Evolutionary conservation across 108 stramenopile genomes (phyloP).

Genomic region (Cyclotella kingstonii): DNA sequence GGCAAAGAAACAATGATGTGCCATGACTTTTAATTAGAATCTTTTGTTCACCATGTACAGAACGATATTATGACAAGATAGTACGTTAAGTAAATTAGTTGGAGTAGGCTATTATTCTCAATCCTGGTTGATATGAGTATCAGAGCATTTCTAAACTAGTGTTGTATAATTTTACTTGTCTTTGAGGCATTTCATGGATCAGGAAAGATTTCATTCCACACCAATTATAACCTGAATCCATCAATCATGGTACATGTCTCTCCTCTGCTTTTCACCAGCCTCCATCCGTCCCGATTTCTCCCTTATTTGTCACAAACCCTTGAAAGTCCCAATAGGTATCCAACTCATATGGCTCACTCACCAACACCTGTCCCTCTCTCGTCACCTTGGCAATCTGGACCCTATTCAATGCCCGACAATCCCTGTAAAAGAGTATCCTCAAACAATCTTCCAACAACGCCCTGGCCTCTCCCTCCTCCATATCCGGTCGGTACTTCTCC

Average conservation of each 20-base stretch:
- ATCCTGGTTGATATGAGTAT: too few relatives aligned
- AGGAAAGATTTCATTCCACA: too few relatives aligned
- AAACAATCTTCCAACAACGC: conserved; percentile 97
- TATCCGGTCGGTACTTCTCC: conserved; percentile 84
- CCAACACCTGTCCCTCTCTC: conserved; percentile 50
- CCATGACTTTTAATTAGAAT: too few relatives aligned
- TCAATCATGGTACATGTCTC: too few relatives aligned
- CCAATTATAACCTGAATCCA: too few relatives aligned
- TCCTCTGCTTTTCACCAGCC: conserved; percentile 74
- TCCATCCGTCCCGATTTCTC: conserved; percentile 74
- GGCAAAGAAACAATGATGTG: conserved; percentile 2
- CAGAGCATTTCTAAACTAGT: too few relatives aligned
- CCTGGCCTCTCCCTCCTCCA: conserved; percentile 93
- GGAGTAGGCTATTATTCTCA: too few relatives aligned
- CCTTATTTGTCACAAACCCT: conserved; percentile 60
- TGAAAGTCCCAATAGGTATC: conserved; percentile 78
- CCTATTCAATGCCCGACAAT: conserved; percentile 90
- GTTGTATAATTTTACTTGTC: too few relatives aligned
- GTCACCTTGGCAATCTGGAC: conserved; percentile 96
- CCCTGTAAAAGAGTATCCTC: conserved; percentile 96
- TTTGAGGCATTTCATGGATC: too few relatives aligned
- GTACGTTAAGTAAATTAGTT: too few relatives aligned
- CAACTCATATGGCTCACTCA: conserved; percentile 88
- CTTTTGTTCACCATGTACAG: too few relatives aligned
- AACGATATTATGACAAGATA: too few relatives aligned